Evolutionary conservation across 73 alveolate species (phyloP), one percentile per base, ranked within the genome.

Genomic region (Tetrahymena borealis): DNA sequence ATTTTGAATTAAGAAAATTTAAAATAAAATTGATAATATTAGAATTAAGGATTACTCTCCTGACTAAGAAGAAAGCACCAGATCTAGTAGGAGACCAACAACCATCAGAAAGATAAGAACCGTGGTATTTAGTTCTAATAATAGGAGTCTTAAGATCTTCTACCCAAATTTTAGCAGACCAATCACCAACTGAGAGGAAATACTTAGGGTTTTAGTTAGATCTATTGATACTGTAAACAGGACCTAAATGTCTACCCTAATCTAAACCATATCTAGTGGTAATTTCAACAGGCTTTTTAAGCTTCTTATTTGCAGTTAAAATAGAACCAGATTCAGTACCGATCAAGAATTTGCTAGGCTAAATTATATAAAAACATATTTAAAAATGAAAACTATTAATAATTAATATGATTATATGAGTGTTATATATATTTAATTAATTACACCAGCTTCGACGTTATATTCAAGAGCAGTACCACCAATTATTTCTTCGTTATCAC

Each of bases 91-190:
- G 99, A 20, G 99, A 94, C 99, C 99, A 98, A 97, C 99, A 95
- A 33, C 99, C 99, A 94, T 97, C 99, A 39, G 99, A 97, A 60
- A 98, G 95, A 96, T 98, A 98, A 43, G 99, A 96, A 1, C 98
- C 97, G 96, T 98, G 99, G 96, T 98, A 98, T 94, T 97, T 97
- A 16, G 99, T 97, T 78, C 98, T 96, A 98, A 97, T 98, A 90
- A 98, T 98, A 11, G 99, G 99, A 24, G 99, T 98, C 95, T 97
- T 98, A 32, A 97, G 97, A 91, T 98, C 99, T 92, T 98, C 99
- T 10, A 97, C 94, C 99, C 99, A 98, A 41, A 98, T 97, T 96
- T 98, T 98, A n/a, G 99, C 99, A 60, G 99, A 95, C 99, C 99
- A 98, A 93, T 98, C 99, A 24, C 99, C 99, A 37, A 98, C 99